Conservation (phyloP, 768 basidiomycete genomes). For the Phylloporus arenicola region DNA sequence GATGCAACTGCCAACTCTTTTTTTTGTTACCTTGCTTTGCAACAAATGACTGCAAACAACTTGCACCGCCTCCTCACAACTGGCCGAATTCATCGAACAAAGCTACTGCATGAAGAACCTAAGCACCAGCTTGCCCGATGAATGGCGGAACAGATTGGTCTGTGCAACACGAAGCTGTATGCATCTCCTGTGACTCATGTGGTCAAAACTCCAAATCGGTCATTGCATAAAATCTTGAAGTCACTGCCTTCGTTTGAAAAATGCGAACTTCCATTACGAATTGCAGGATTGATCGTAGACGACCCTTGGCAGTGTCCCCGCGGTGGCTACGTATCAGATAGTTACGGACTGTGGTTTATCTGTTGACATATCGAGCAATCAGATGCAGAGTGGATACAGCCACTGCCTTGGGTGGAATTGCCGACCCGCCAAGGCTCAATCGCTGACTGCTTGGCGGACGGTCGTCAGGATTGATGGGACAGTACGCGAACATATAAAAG, state of each 20-base stretch:
- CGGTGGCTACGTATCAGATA: neutral
- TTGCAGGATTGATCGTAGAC: no score
- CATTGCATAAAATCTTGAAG: no score
- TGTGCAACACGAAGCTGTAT: no score
- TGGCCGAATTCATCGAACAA: no score
- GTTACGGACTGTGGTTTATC: neutral
- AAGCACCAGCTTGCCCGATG: no score
- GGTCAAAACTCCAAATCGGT: no score
- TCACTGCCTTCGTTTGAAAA: no score
- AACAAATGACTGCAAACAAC: constrained; percentile 19
- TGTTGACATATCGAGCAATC: neutral
- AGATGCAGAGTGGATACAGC: neutral
- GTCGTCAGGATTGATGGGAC: neutral
- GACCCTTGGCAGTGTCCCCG: no score
- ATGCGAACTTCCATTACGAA: no score
- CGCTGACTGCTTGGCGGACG: neutral
- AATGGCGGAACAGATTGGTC: no score
- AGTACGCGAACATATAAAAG: neutral
- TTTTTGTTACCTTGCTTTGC: constrained; percentile 2
- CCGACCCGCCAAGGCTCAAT: neutral
- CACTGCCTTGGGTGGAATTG: neutral
- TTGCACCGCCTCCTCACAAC: neutral
- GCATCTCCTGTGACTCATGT: no score
- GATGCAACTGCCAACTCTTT: constrained; percentile 10
- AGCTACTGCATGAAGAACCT: no score